phyloP scores from a whole-genome alignment of 257 asterid genomes.

The Plantago major region DNA sequence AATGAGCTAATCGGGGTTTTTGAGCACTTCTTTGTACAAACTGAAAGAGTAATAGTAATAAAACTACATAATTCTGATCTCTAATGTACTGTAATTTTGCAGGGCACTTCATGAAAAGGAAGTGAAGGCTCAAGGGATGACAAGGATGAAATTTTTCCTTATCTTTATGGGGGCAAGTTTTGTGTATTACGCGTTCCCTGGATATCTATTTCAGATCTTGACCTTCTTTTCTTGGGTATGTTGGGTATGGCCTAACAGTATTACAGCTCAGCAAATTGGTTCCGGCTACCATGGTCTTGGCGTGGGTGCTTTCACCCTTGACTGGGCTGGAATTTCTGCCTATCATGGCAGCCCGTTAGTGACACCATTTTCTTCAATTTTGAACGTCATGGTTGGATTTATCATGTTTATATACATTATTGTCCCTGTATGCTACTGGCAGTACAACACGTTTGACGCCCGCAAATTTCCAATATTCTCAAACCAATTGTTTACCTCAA shows the following conservation, averaged over 20 bases:
- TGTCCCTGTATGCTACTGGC: constrained; percentile 93
- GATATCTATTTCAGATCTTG: constrained; percentile 78
- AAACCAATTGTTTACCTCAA: constrained; percentile 64
- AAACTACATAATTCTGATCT: background rate
- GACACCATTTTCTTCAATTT: constrained; percentile 75
- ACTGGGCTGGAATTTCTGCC: constrained; percentile 99
- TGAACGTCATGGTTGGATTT: constrained; percentile 78
- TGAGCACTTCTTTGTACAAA: background rate
- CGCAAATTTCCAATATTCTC: constrained; percentile 92
- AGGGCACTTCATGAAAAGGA: constrained; percentile 98
- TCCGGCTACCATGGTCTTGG: constrained; percentile 97
- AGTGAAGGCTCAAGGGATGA: constrained; percentile 52
- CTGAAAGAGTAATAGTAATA: background rate
- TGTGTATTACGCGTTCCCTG: constrained; percentile 76
- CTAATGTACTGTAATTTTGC: constrained; percentile 16
- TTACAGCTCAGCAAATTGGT: constrained; percentile 95
- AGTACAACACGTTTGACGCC: constrained; percentile 83
- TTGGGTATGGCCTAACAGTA: constrained; percentile 88
- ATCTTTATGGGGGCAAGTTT: constrained; percentile 67
- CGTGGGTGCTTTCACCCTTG: constrained; percentile 95
- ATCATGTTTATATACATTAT: constrained; percentile 87
- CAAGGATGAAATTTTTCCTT: constrained; percentile 88
- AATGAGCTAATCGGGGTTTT: background rate
- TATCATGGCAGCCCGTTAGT: constrained; percentile 98
- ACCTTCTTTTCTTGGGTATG: constrained; percentile 99